Percentiles rank a stretch among this genome's conserved stretches.
Evolutionary conservation across 768 basidiomycete species (phyloP).

Genomic region (Omphalotus guepiniiformis): DNA sequence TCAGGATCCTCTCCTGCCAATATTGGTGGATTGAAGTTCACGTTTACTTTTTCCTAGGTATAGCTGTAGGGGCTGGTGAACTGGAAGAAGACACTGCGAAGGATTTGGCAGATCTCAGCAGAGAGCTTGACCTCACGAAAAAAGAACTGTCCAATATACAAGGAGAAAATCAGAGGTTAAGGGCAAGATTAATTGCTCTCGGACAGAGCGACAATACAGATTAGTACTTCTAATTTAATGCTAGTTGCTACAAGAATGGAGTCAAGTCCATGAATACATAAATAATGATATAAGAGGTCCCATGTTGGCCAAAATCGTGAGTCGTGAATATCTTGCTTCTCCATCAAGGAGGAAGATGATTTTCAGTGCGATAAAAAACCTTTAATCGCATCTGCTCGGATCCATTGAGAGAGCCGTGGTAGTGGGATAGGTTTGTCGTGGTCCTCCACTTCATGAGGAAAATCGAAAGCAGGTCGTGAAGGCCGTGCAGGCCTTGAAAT

Average conservation of each 20-base stretch:
- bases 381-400: conserved; percentile 35
- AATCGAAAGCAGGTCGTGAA: conserved; percentile 28
- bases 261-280: neutral
- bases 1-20: conserved; percentile 22
- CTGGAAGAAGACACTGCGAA: conserved; percentile 51
- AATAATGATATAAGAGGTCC: conserved; percentile 6
- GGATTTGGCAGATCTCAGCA: conserved; percentile 44
- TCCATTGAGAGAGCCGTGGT: conserved; percentile 48
- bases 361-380: neutral
- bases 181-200: conserved; percentile 30
- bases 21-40: too few species aligned
- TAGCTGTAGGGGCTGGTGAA: conserved; percentile 74
- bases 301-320: conserved; percentile 6
- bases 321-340: neutral
- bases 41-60: conserved; percentile 37
- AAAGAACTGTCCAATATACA: conserved; percentile 39
- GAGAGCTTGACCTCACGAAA: conserved; percentile 42
- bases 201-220: conserved; percentile 20
- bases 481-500: conserved; percentile 29
- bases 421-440: conserved; percentile 55
- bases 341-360: neutral
- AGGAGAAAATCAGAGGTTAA: conserved; percentile 54
- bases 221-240: neutral
- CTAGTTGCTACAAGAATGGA: neutral
- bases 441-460: conserved; percentile 39